These are phyloP conservation scores for Cutaneotrichosporon sp. DNA, from an alignment of 1,284 basidiomycete genomes.

Conservation along the genomic window DNA sequence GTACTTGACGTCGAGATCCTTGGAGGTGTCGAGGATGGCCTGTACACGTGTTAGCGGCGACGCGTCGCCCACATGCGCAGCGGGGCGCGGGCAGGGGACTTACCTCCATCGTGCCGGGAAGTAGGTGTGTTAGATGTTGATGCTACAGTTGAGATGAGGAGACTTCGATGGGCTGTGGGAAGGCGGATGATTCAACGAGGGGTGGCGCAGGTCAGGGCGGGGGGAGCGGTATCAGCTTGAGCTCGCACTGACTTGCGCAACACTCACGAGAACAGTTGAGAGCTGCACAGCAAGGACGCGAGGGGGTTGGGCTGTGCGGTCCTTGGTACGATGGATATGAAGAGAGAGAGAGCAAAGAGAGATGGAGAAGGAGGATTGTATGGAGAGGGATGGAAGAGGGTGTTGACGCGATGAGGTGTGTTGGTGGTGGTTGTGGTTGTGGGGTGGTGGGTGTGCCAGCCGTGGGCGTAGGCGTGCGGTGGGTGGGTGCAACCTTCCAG, in stretches of 20 bases:
- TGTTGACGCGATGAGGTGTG: neutral
- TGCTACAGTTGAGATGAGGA: conserved; percentile 7
- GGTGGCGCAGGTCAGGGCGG: conserved; percentile 3
- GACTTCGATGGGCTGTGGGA: neutral
- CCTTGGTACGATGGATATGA: neutral
- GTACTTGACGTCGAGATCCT: conserved; percentile 73
- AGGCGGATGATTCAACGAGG: neutral
- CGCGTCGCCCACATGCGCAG: neutral
- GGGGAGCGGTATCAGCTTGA: neutral
- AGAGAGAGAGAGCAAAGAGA: neutral
- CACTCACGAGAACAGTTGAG: neutral
- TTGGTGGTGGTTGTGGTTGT: neutral
- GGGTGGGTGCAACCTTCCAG: neutral
- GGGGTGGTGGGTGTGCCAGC: no score
- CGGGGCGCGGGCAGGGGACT: conserved; percentile 13
- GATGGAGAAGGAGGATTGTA: neutral
- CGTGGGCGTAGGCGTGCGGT: no score
- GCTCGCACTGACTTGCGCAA: neutral
- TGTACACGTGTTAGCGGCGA: conserved; percentile 45
- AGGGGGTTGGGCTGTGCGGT: neutral
- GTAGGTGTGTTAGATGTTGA: neutral
- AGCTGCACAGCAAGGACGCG: neutral
- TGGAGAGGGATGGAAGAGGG: neutral
- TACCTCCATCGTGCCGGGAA: conserved; percentile 42
- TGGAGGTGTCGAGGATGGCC: conserved; percentile 83